Base-by-base conservation (phyloP, 2,329 filamentous ascomycete species). In the Trichoderma polysporum region DNA sequence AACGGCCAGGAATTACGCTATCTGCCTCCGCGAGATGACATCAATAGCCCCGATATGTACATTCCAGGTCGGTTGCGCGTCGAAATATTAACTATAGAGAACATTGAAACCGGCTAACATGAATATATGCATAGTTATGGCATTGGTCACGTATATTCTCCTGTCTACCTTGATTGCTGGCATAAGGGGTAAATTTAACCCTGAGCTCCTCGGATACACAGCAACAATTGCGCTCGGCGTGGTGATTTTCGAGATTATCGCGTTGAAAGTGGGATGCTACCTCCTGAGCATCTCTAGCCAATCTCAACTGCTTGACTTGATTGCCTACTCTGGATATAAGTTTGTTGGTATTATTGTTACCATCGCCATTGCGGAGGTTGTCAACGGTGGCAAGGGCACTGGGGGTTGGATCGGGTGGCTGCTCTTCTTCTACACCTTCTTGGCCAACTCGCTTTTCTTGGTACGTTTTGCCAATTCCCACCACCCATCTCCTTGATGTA, bases 31-130 rank as follows among this genome's bases (percentile, higher is more conserved):
- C 87, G 95, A 70, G 94, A 99, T 78, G 95, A 99, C 76, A 85
- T 98, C 79, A 99, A 99, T 81, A 96, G 93, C 71, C 95, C 96
- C 17, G 95, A 99, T 80, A 98, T 99, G 94, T 99, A 99, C 82
- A 99, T 99, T 74, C 94, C 94, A 68, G 80, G 82, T 84, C 73
- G 39, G 79, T 74, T 37, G 49, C 50, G 37, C 61, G 5, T 54
- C 19, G 49, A 29, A 31, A 13, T 22, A 12, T 17, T 4, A 8
- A 35, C 17, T 10, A 37, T 25, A 17, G 5, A 22, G 15, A n/a
- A 13, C n/a, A 25, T 17, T 4, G 27, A 53, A 56, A 29, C 7
- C 57, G 54, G 57, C 76, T 77, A 64, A 77, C 71, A 45, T n/a
- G 10, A 15, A 9, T n/a, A 4, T 7, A 9, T 33, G 39, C 56